Base-by-base conservation (phyloP, 352 stramenopile genomes). In the Pythium rhizo-oryzae region DNA sequence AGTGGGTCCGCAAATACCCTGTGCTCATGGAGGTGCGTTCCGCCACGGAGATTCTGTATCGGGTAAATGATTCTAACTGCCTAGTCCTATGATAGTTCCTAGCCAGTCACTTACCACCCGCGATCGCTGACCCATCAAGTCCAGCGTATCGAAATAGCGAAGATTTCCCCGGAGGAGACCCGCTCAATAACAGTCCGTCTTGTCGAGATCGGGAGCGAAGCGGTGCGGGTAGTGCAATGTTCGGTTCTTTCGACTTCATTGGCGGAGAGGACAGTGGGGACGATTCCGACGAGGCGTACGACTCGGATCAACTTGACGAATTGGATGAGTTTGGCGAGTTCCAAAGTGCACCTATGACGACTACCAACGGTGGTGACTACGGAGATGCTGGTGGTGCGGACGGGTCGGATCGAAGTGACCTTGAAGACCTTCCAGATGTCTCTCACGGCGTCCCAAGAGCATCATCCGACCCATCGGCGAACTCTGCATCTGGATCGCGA, bases 231-330 rank as follows among this genome's bases (percentile, higher is more conserved):
- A 83, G 81, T 24, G 44, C 57, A 19, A 64, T 75, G 12, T 82
- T 87, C 52, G 81, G 76, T 23, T 91, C 82, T n/a, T 95, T 94
- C 44, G 87, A 93, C 54, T 94, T 93, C 37, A 81, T 95, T 43
- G 85, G 85, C 6, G 87, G 87, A 8, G 87, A 92, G 79, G 84
- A 95, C 59, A 95, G 87, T 54, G 84, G 87, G 0, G 85, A 95
- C 43, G 81, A 90, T 54, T 93, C 84, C 19, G 84, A 92, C 59
- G 84, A 87, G 12, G 56, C 85, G 0, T 92, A 93, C 65, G 85
- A 92, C 52, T 93, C 84, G 7, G 79, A 87, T 35, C 78, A 92
- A 49, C 79, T 93, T 21, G 88, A 81, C 0, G 85, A 90, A 56
- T 84, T 90, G 80, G 85, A 91, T 18, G 77, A 89, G 49, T 85